Evolutionary conservation across 805 yeast genomes (phyloP), one percentile per base, ranked within the genome.

Genomic region (Brettanomyces bruxellensis): DNA sequence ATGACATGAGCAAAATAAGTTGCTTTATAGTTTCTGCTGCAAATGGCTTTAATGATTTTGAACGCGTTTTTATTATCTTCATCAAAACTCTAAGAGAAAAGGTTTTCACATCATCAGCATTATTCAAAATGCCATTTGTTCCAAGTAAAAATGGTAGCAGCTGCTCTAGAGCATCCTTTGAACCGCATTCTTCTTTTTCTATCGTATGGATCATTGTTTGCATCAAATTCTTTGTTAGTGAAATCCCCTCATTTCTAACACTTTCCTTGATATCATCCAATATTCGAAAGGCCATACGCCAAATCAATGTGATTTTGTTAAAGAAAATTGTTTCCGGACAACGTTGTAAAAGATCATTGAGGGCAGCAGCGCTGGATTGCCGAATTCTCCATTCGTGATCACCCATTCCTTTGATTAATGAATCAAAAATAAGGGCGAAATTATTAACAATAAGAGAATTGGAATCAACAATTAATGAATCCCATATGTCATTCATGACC

Each of bases 231-330:
- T 81, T 77, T 1, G 95, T 79, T 36, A 93, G 67, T 34, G 74
- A 75, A 37, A 72, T 66, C 8, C 95, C 97, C 41, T 87, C 95
- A 47, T 76, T 77, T 44, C 97, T 72, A 3, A 93, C 96, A 65
- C 95, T 85, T 35, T 87, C 96, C 62, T 93, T 93, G 49, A 91
- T 87, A 67, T 91, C 98, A 66, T 91, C 99, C 76, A 91, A 77
- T 0, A 79, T 77, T 57, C 99, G 75, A 67, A 91, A 90, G 43
- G 90, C 81, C 85, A 86, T 81, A 4, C 74, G 70, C 97, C 97
- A 91, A 32, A 91, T 78, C 4, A 78, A 79, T 48, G 85, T 83
- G 49, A 84, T 56, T 8, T 66, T 57, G 9, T 58, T 52, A 35
- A 76, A 76, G 54, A 82, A 83, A 12, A 60, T 66, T 9, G 75